Evolutionary conservation across 768 basidiomycete genomes (phyloP), one percentile per base, ranked within the genome.

Genomic region (Myochromella boudieri): DNA sequence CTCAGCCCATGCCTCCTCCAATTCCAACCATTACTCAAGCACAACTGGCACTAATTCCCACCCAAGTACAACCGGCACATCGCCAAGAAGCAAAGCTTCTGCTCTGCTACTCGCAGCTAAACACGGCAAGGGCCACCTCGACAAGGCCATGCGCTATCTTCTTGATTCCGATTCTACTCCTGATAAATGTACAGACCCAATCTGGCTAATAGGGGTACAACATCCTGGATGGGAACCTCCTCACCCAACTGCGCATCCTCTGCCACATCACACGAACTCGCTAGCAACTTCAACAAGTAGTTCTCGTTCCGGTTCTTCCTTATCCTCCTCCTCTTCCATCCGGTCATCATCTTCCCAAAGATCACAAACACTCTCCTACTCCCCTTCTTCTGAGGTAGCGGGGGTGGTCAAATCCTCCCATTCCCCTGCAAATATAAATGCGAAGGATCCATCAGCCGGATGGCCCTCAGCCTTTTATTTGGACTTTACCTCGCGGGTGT

Each of bases 141-240:
- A 90, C 70, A 88, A 87, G 63, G 90, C 87, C 2, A 82, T 93
- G 74, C 76, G 92, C 36, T 91, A 93, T 67, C 72, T 97, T n/a
- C 76, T 95, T 51, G 95, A 97, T 68, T 81, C 82, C 55, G 95
- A 97, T 65, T 82, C 92, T 14, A 80, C 77, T 3, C 91, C 89
- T 1, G 93, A 97, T 63, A 84, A 78, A 59, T 93, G 83, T 44
- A 60, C 76, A 0, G 90, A 94, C 15, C 79, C 85, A 0, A 95
- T 97, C 22, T 97, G 93, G 93, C 67, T 97, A 1, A 74, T 97
- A 18, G 95, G 94, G 9, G 83, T 92, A 3, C 75, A 80, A 52
- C 92, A 93, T 50, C 76, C 81, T 3, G 90, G 89, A 0, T 90
- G 84, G 55, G 87, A 87, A 26, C 69, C 72, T 3, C 56, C 70